Base-by-base conservation (phyloP, 805 yeast species). In the Pichia sporocuriosa region DNA sequence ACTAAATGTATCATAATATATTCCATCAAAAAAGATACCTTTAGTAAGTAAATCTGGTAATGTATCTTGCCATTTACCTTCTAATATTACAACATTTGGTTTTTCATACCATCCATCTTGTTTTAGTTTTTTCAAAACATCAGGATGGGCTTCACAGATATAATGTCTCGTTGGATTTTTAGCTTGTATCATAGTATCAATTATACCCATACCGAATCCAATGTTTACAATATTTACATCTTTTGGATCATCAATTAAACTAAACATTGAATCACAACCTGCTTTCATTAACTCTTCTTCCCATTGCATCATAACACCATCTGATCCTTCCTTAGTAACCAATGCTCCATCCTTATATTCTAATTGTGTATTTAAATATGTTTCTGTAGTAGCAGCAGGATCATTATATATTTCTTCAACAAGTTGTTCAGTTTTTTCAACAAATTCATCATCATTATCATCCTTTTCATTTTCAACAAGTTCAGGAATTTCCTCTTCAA, bases 281-380 rank as follows among this genome's bases (percentile, higher is more conserved):
- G 80, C 69, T 39, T 71, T 67, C 97, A 89, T 89, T 42, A 89
- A 68, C 17, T 78, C 75, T 4, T 77, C 71, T 58, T 89, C 97
- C 97, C 97, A 89, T 52, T 82, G 83, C 97, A 89, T 89, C 97
- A 89, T 89, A 3, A 89, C 97, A 15, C 96, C 97, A 54, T 89
- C 97, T 35, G 73, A 69, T 39, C 81, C 67, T 20, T 77, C 81
- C 45, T 76, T 70, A 1, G 97, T 90, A 21, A 86, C 66, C 21
- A 89, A 67, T 0, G 93, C 80, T 39, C 70, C 73, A 45, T 80
- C 81, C 31, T 67, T 71, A 57, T 85, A 89, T 50, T 77, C 79
- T 21, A 89, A 65, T 53, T 80, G 70, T 4, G 89, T 75, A 11
- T 71, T 63, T 32, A 89, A 67, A 54, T 80, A 89, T 0, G 83